Evolutionary conservation across 352 stramenopile species (phyloP).

Genomic region (Phytopythium montanum): DNA sequence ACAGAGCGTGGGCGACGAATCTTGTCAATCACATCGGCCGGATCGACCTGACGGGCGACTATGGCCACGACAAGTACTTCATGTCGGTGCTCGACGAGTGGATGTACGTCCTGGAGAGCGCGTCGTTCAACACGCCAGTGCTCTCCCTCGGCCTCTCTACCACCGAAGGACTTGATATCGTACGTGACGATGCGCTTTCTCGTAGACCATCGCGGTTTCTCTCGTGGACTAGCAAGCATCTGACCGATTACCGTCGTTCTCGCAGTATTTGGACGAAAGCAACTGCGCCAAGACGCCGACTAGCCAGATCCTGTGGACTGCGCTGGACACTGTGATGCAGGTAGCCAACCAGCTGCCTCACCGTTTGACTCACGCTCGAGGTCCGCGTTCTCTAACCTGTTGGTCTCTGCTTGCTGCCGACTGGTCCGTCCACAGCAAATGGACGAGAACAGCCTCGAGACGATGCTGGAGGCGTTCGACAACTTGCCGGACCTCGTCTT

Average conservation of each 20-base stretch:
- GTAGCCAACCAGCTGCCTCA: conserved; percentile 19
- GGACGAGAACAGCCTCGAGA: conserved; percentile 72
- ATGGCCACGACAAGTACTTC: conserved; percentile 40
- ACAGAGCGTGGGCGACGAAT: conserved; percentile 59
- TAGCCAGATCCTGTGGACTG: conserved; percentile 72
- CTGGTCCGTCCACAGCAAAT: conserved; percentile 45
- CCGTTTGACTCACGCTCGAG: neutral
- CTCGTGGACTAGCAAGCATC: neutral
- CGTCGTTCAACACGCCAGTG: conserved; percentile 67
- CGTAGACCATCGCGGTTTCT: too few species aligned
- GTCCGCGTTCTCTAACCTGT: neutral
- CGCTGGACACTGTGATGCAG: conserved; percentile 83
- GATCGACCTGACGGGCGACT: conserved; percentile 53
- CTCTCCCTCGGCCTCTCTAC: conserved; percentile 62
- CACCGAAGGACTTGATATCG: conserved; percentile 67
- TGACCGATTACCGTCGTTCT: conserved; percentile 5
- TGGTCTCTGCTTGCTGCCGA: too few species aligned
- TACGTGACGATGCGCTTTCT: conserved; percentile 16
- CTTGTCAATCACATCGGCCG: conserved; percentile 53
- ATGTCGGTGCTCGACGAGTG: conserved; percentile 81
- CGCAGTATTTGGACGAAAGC: conserved; percentile 63
- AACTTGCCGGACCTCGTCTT: conserved; percentile 86
- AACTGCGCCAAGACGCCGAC: conserved; percentile 84
- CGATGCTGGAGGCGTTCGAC: conserved; percentile 81
- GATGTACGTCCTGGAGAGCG: conserved; percentile 84